Evolutionary conservation across 768 basidiomycete species (phyloP).

Genomic region (Tremella mesenterica): DNA sequence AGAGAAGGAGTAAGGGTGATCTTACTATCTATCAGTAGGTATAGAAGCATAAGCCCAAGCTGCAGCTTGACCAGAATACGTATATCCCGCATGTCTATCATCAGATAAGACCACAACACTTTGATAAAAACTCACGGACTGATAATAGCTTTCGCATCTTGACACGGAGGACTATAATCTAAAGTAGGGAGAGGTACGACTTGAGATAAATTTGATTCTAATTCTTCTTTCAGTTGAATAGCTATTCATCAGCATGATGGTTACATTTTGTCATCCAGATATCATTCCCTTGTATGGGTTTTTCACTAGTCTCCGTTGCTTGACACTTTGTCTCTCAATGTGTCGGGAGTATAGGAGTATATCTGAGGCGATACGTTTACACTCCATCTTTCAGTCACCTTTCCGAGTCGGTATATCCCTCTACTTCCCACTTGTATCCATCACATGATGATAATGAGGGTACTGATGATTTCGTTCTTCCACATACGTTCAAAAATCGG

Average conservation of each 20-base stretch:
- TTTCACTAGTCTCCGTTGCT: too few relatives aligned
- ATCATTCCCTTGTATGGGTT: too few relatives aligned
- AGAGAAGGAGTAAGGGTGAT: not conserved
- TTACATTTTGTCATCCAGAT: not conserved
- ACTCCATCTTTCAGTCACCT: too few relatives aligned
- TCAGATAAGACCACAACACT: not conserved
- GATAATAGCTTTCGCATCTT: constrained; percentile 75
- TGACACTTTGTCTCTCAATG: too few relatives aligned
- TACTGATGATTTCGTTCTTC: too few relatives aligned
- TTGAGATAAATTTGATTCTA: constrained; percentile 56
- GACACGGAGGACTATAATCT: constrained; percentile 59
- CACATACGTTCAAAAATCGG: too few relatives aligned
- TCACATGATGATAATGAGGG: too few relatives aligned
- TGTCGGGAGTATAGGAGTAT: too few relatives aligned
- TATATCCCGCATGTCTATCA: constrained; percentile 84
- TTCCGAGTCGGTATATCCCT: too few relatives aligned
- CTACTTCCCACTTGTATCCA: too few relatives aligned
- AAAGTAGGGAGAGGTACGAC: constrained; percentile 51
- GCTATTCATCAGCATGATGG: constrained; percentile 46
- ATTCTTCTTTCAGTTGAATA: constrained; percentile 54
- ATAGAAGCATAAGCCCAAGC: constrained; percentile 94
- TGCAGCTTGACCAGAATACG: constrained; percentile 85
- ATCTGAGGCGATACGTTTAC: too few relatives aligned
- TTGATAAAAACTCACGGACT: constrained; percentile 64
- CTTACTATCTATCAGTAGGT: constrained; percentile 67